These are phyloP conservation scores for Penicillium nordicum DNA, from an alignment of 2,329 filamentous ascomycete genomes.

Conservation along the genomic window DNA sequence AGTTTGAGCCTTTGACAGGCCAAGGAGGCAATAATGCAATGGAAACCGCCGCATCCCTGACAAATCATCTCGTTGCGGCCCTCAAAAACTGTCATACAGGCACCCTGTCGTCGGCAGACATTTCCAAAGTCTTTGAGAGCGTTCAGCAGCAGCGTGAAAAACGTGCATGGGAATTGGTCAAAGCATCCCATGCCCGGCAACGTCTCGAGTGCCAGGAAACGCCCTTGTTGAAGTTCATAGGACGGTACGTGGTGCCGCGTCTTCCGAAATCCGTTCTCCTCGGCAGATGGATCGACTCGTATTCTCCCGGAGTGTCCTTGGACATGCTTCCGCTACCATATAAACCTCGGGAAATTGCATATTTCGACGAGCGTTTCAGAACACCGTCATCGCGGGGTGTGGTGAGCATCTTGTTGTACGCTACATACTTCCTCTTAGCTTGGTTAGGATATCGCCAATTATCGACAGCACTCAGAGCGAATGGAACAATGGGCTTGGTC, in stretches of 20 bases:
- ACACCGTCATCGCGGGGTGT: slow-evolving; percentile 2
- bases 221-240: slow-evolving; percentile 11
- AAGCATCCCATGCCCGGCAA: slow-evolving; percentile 13
- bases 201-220: slow-evolving; percentile 18
- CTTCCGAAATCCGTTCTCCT: neutral
- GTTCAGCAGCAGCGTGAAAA: slow-evolving; percentile 13
- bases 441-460: slow-evolving; percentile 6
- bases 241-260: slow-evolving; percentile 7
- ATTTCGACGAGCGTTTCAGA: slow-evolving; percentile 11
- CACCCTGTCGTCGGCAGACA: slow-evolving; percentile 1
- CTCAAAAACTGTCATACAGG: neutral
- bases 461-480: slow-evolving; percentile 5
- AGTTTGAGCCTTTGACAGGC: slow-evolving; percentile 18
- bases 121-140: slow-evolving; percentile 5
- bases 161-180: slow-evolving; percentile 8
- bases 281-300: slow-evolving; percentile 1
- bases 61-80: slow-evolving; percentile 12
- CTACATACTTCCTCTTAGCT: slow-evolving; percentile 3
- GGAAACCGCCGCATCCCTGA: slow-evolving; percentile 19
- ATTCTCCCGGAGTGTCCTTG: slow-evolving; percentile 8
- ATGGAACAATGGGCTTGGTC: slow-evolving; percentile 10
- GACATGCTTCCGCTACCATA: slow-evolving; percentile 10
- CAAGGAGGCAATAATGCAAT: slow-evolving; percentile 22
- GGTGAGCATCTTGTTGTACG: neutral
- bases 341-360: slow-evolving; percentile 3